These are phyloP conservation scores for Blastosporella zonata DNA, from an alignment of 1,284 basidiomycete genomes.

Conservation along the genomic window DNA sequence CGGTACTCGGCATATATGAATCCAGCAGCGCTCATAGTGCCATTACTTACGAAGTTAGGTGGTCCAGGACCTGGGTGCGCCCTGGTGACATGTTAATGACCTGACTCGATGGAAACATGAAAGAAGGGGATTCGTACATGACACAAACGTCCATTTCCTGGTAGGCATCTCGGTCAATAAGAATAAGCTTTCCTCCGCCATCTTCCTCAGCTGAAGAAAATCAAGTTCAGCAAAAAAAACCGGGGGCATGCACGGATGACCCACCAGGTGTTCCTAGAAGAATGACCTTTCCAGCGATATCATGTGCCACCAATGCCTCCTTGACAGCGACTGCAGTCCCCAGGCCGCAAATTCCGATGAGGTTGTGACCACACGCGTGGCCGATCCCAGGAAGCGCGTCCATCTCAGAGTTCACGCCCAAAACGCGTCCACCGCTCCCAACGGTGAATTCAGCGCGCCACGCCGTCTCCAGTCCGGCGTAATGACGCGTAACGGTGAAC, in stretches of 20 bases:
- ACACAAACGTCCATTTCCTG: constrained; percentile 63
- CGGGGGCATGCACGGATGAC: constrained; percentile 3
- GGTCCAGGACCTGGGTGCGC: too few relatives aligned
- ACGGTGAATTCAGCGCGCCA: constrained; percentile 64
- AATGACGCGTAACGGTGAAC: constrained; percentile 55
- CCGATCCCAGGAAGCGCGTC: constrained; percentile 62
- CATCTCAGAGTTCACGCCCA: constrained; percentile 77
- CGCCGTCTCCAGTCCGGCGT: constrained; percentile 64
- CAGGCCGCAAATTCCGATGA: constrained; percentile 67
- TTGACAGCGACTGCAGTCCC: constrained; percentile 62
- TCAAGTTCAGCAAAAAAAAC: background rate
- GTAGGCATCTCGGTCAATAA: constrained; percentile 65
- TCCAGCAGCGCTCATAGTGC: too few relatives aligned
- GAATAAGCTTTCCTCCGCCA: constrained; percentile 64
- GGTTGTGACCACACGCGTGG: constrained; percentile 77
- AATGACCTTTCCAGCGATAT: constrained; percentile 62
- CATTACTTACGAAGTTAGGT: too few relatives aligned
- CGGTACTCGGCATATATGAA: too few relatives aligned
- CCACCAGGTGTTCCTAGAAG: constrained; percentile 74
- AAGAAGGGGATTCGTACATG: constrained; percentile 41
- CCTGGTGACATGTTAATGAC: too few relatives aligned
- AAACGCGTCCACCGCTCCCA: constrained; percentile 51
- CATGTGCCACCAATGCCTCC: constrained; percentile 52
- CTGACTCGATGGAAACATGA: background rate
- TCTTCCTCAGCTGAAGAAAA: constrained; percentile 63